Base-by-base conservation (phyloP, 2,329 filamentous ascomycete genomes). In the Emmonsia crescens region DNA sequence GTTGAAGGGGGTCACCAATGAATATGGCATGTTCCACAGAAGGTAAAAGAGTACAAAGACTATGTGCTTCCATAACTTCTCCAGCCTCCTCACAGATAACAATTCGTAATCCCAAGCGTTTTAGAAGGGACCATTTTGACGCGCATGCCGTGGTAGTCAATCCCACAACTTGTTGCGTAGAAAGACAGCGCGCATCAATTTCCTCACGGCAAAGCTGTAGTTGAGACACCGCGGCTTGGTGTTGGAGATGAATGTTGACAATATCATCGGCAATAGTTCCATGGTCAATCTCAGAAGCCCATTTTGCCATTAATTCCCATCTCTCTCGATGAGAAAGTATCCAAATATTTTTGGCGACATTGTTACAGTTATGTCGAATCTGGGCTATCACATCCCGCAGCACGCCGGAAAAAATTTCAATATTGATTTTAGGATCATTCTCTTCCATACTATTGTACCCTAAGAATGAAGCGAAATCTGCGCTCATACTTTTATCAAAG, bases 31-130 rank as follows among this genome's bases (percentile, higher is more conserved):
- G 75, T 59, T 79, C 72, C 12, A 78, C 64, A 0, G 65, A 70
- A 3, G 74, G 75, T 36, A 78, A 63, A 1, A 78, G 64, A 1
- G 76, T 67, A 4, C 72, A 69, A 5, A 78, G 65, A 8, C 69
- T 74, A 62, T 89, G 85, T 0, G 83, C 77, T 68, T 89, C 87
- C 38, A 89, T 75, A 0, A 89, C 83, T 64, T 89, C 86, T 0
- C 82, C 86, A 1, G 86, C 86, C 67, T 89, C 86, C 68, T 89
- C 86, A 40, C 83, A 87, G 0, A 89, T 69, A 19, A 89, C 70
- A 0, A 87, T 56, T 54, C 62, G 12, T 9, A 58, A 4, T 60
- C 21, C 66, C 60, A 74, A 48, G 62, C 67, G 10, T 57, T 63
- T 73, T 0, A 83, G 69, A 0, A 76, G 89, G 69, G 63, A 54